These are phyloP conservation scores for Mycena citricolor DNA, from an alignment of 1,284 basidiomycete genomes.

Conservation along the genomic window DNA sequence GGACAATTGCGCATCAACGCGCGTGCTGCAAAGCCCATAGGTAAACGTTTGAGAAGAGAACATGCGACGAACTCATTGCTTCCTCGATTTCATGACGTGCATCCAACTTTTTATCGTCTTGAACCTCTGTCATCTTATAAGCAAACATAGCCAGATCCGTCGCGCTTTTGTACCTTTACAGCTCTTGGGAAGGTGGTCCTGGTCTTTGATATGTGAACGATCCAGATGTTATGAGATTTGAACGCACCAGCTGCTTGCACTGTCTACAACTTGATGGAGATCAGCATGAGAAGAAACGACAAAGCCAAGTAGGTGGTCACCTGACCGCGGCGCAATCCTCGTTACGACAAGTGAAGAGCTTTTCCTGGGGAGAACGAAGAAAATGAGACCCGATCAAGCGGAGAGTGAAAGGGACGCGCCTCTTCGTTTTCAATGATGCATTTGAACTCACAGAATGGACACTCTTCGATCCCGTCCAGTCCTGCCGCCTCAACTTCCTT, in stretches of 20 bases:
- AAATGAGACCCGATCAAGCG: too few relatives aligned
- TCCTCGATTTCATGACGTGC: conserved; percentile 80
- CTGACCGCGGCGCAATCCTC: conserved; percentile 64
- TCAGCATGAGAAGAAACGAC: conserved; percentile 1
- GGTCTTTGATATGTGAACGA: conserved; percentile 3
- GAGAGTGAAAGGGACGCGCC: too few relatives aligned
- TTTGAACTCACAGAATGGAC: conserved; percentile 85
- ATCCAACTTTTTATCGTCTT: conserved; percentile 70
- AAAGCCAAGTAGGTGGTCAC: conserved; percentile 5
- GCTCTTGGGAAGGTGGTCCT: conserved; percentile 87
- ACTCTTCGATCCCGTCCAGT: conserved; percentile 76
- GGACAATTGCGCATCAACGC: conserved; percentile 86
- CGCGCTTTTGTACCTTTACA: conserved; percentile 63
- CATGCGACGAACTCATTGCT: conserved; percentile 71
- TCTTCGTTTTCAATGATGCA: conserved; percentile 73
- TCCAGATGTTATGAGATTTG: not conserved
- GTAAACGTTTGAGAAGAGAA: conserved; percentile 5
- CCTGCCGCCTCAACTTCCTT: conserved; percentile 77
- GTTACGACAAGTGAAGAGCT: conserved; percentile 77
- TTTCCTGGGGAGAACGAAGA: too few relatives aligned
- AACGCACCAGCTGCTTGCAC: conserved; percentile 71
- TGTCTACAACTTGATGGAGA: conserved; percentile 55
- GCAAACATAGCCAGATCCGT: conserved; percentile 1
- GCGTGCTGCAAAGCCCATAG: conserved; percentile 49
- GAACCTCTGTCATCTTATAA: conserved; percentile 49